Evolutionary conservation across 1,284 basidiomycete genomes (phyloP), one percentile per base, ranked within the genome.

Genomic region (Calocybe gambosa): DNA sequence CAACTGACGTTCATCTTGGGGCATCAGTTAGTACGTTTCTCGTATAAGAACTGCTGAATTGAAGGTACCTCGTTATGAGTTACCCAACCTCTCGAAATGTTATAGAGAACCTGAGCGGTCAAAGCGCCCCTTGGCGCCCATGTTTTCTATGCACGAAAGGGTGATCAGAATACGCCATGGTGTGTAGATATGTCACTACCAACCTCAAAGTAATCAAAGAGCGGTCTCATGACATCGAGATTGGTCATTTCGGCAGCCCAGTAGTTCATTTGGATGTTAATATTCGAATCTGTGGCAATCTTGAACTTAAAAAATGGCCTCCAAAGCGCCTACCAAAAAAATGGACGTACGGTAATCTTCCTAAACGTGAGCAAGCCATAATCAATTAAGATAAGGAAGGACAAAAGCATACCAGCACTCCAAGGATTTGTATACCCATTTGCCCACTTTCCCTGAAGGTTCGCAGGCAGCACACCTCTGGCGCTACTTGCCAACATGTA

Each of bases 231-330:
- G 13, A 84, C 73, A 51, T 83, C 69, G 51, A 87, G 64, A 50
- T 77, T 75, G 6, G 79, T 82, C 65, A 78, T 76, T 56, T 87
- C 84, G 4, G 83, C 82, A 46, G 70, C 70, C 85, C 85, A 88
- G 58, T 86, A 85, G 56, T 86, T 87, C 85, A 85, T 87, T 59
- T 88, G 85, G 35, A 82, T 69, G 53, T 88, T 88, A 50, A 88
- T 84, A 52, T 88, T 85, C 18, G 83, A 72, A 58, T 87, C 83
- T 85, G 36, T 12, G 18, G 21, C 20, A 6, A n/a, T 10, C 8
- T 12, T 31, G 12, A 31, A 31, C 12, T 10, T 12, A 31, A 31
- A n/a, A 8, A 3, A n/a, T 8, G 13, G 13, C 7, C 13, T 31
- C 29, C 3, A 31, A n/a, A n/a, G n/a, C n/a, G n/a, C n/a, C n/a